Evolutionary conservation across 768 basidiomycete genomes (phyloP).

Genomic region (Russula foetens): DNA sequence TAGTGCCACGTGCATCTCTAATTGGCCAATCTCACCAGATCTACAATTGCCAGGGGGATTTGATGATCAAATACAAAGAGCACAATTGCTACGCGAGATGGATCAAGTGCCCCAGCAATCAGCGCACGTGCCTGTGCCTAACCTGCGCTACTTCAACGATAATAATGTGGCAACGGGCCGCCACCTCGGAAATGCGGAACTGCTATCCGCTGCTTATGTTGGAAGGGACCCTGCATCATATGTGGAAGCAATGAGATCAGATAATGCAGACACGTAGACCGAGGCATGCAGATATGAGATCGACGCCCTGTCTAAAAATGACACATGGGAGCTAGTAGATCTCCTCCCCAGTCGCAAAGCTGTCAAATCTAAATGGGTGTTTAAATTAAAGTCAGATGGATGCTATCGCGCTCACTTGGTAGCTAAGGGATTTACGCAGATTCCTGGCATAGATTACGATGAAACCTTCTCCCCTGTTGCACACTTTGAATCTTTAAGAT

Average conservation of each 20-base stretch:
- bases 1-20: too few species aligned
- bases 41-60: too few species aligned
- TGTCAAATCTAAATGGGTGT: conserved; percentile 35
- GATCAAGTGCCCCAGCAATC: too few species aligned
- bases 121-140: too few species aligned
- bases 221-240: background rate
- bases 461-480: conserved; percentile 25
- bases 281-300: conserved; percentile 17
- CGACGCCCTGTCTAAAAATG: conserved; percentile 16
- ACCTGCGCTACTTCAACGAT: too few species aligned
- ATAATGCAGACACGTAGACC: background rate
- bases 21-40: too few species aligned
- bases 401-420: conserved; percentile 25
- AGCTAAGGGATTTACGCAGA: conserved; percentile 29
- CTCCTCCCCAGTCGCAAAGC: conserved; percentile 17
- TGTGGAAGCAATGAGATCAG: background rate
- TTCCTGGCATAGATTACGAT: conserved; percentile 25
- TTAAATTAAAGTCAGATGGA: conserved; percentile 31
- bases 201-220: background rate
- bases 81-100: too few species aligned
- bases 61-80: too few species aligned
- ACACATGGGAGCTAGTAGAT: conserved; percentile 28
- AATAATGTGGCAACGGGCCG: too few species aligned
- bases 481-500: background rate
- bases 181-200: too few species aligned